phyloP scores from a whole-genome alignment of 495 filamentous ascomycete genomes.

The Daldinia vernicosa region DNA sequence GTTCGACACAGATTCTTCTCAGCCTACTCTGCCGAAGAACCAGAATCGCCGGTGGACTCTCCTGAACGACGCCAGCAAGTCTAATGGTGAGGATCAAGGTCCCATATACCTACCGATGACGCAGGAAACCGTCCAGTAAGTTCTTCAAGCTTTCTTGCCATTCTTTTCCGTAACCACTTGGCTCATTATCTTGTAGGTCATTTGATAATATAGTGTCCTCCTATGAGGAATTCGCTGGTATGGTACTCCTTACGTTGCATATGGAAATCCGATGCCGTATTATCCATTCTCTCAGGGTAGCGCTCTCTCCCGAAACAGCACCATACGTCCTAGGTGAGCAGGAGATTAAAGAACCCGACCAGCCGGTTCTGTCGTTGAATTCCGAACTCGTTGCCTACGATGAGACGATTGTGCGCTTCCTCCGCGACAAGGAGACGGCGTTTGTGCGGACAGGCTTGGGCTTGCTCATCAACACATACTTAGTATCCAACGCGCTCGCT shows the following conservation, averaged over 20 bases:
- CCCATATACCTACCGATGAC: constrained; percentile 91
- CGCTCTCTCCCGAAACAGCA: constrained; percentile 62
- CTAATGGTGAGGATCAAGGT: constrained; percentile 53
- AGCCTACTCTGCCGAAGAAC: constrained; percentile 55
- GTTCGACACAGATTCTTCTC: constrained; percentile 63
- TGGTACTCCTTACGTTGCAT: constrained; percentile 83
- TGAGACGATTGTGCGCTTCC: constrained; percentile 74
- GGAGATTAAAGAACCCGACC: constrained; percentile 79
- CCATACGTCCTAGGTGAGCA: constrained; percentile 79
- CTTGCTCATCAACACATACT: constrained; percentile 72
- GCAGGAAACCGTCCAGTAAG: constrained; percentile 77
- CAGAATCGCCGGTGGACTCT: constrained; percentile 82
- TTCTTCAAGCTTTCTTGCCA: constrained; percentile 12
- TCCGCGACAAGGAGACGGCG: constrained; percentile 68
- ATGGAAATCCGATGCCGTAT: constrained; percentile 85
- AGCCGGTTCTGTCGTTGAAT: constrained; percentile 79
- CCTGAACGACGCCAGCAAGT: constrained; percentile 66
- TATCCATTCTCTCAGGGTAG: constrained; percentile 70
- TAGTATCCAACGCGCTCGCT: constrained; percentile 69
- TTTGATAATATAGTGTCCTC: constrained; percentile 88
- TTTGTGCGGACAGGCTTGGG: constrained; percentile 81
- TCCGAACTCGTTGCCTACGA: constrained; percentile 83
- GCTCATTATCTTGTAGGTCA: constrained; percentile 55
- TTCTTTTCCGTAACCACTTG: constrained; percentile 23
- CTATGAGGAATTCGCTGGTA: constrained; percentile 77